phyloP scores from a whole-genome alignment of 768 basidiomycete genomes.

The Goffeauzyma gilvescens region DNA sequence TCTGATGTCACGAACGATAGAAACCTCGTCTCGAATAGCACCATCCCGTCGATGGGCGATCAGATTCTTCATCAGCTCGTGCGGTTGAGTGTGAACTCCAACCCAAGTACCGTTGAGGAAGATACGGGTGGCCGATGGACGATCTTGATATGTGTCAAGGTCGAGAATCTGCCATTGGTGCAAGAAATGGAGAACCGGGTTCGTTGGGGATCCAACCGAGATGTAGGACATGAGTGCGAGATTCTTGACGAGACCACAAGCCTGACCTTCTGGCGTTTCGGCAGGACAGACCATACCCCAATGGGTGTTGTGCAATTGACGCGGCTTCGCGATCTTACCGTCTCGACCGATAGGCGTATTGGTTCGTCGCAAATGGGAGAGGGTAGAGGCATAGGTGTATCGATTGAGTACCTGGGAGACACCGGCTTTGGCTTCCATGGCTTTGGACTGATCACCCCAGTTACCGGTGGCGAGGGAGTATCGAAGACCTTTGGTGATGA shows the following conservation, averaged over 20 bases:
- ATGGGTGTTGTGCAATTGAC: slow-evolving; percentile 95
- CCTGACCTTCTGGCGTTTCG: slow-evolving; percentile 98
- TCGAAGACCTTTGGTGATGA: slow-evolving; percentile 92
- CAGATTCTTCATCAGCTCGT: slow-evolving; percentile 77
- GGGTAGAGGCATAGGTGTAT: slow-evolving; percentile 94
- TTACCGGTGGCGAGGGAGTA: slow-evolving; percentile 97
- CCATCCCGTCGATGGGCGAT: slow-evolving; percentile 81
- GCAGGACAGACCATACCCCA: slow-evolving; percentile 99
- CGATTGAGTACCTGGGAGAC: slow-evolving; percentile 97
- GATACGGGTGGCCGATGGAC: slow-evolving; percentile 69
- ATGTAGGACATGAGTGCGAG: slow-evolving; percentile 93
- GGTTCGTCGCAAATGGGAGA: slow-evolving; percentile 92
- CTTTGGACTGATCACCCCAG: slow-evolving; percentile 98
- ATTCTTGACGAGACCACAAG: slow-evolving; percentile 97
- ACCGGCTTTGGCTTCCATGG: slow-evolving; percentile 92
- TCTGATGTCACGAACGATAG: slow-evolving; percentile 90
- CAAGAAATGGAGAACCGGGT: slow-evolving; percentile 91
- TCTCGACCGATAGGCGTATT: slow-evolving; percentile 96
- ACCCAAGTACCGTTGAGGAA: slow-evolving; percentile 99
- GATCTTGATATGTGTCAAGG: slow-evolving; percentile 71
- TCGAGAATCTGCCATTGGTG: slow-evolving; percentile 97
- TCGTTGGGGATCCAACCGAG: slow-evolving; percentile 87
- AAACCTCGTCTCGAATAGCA: slow-evolving; percentile 88
- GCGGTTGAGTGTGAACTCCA: slow-evolving; percentile 90
- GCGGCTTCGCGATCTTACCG: slow-evolving; percentile 97